These are phyloP conservation scores for Phytophthora nicotianae DNA, from an alignment of 352 stramenopile species.

Conservation along the genomic window DNA sequence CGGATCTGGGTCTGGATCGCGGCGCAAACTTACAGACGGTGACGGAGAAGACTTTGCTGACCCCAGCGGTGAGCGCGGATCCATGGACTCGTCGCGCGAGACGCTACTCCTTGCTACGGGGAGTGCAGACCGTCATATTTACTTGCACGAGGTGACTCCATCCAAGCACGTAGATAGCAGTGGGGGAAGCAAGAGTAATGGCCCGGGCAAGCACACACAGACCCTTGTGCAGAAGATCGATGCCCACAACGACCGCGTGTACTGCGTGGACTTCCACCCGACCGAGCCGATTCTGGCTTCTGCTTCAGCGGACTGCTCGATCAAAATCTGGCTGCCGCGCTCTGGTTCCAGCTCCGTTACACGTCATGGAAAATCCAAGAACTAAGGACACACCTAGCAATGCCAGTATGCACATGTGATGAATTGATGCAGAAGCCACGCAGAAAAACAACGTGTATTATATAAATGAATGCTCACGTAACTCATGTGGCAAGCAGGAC, in stretches of 20 bases:
- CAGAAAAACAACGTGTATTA: slow-evolving; percentile 29
- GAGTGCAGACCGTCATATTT: slow-evolving; percentile 89
- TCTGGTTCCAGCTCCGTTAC: slow-evolving; percentile 44
- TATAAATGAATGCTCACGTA: slow-evolving; percentile 26
- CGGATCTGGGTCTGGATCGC: slow-evolving; percentile 35
- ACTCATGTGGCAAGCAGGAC: slow-evolving; percentile 54
- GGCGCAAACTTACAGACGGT: slow-evolving; percentile 81
- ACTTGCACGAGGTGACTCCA: slow-evolving; percentile 84
- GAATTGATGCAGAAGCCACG: slow-evolving; percentile 8
- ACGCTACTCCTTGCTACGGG: slow-evolving; percentile 84
- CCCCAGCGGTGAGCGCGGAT: slow-evolving; percentile 39
- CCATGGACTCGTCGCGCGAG: slow-evolving; percentile 56
- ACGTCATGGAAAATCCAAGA: slow-evolving; percentile 68
- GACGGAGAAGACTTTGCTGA: slow-evolving; percentile 76
- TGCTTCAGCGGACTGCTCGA: slow-evolving; percentile 82
- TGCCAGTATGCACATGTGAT: neutral
- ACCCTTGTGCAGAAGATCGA: slow-evolving; percentile 86
- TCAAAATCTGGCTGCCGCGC: slow-evolving; percentile 89
- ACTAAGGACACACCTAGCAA: slow-evolving; percentile 19
- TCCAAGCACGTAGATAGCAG: slow-evolving; percentile 44
- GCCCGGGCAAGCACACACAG: slow-evolving; percentile 43
- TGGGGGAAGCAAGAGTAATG: slow-evolving; percentile 23
- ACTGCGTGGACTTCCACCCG: slow-evolving; percentile 89
- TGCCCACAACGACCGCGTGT: slow-evolving; percentile 88
- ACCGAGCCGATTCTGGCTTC: slow-evolving; percentile 86